Base-by-base conservation (phyloP, 176 grass and related monocot genomes). In the Bothriochloa decipiens region DNA sequence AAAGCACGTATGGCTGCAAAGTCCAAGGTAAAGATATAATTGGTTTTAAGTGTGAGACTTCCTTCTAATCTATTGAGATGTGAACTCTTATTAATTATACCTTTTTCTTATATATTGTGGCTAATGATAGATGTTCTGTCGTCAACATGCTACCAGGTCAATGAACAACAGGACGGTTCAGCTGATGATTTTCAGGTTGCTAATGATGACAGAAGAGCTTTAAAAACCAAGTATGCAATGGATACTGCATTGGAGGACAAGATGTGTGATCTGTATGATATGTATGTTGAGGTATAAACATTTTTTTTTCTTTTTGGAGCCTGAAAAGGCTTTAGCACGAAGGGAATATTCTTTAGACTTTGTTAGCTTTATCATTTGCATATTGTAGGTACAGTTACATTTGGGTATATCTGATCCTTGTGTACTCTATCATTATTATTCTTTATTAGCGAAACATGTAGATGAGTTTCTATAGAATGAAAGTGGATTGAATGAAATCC, bases 231-330 rank as follows among this genome's bases (percentile, higher is more conserved):
- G 70, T 88, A 77, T 87, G 65, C 75, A 65, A 91, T 99, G 91
- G 91, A 94, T 89, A 41, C 80, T 89, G 74, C 85, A 29, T 46
- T 99, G 69, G 97, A 96, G 89, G 97, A 99, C 92, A 94, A 88
- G 72, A 94, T 99, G 27, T 99, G 97, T 62, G 93, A 94, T 81
- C 91, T 99, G 37, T 99, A 99, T 91, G 97, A 99, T 91, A 91
- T 99, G 17, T 96, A 91, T 49, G 93, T 99, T 91, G 97, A 99
- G 97, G 97, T 99, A 98, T 79, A 72, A 74, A 53, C 67, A 41
- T 77, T 28, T 33, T 33, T 35, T 76, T 22, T 62, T 52, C 1
- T n/a, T 81, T 63, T 77, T 86, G 11, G 50, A 68, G 15, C 14
- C 7, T 63, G 70, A 42, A 58, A 74, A 33, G 28, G 65, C 41